phyloP scores from a whole-genome alignment of 2,329 filamentous ascomycete species.

The Dichotomopilus funicola region DNA sequence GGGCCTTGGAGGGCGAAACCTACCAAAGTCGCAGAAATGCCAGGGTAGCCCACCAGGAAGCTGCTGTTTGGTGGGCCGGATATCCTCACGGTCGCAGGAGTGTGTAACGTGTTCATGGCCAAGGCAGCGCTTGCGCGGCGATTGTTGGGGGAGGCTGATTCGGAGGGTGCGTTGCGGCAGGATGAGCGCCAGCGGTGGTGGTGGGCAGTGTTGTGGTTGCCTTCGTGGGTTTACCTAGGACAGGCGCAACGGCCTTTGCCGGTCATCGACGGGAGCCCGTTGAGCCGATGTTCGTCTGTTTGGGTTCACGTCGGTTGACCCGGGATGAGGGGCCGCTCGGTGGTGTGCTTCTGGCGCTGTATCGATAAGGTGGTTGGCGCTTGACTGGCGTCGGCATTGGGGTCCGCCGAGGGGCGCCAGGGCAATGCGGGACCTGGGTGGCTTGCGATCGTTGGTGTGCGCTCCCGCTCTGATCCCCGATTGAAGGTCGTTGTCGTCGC shows the following conservation, averaged over 20 bases:
- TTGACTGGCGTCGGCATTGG: conserved; percentile 10
- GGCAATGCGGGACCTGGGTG: background rate
- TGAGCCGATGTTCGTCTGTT: conserved; percentile 18
- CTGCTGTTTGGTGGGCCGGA: conserved; percentile 95
- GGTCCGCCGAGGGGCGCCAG: background rate
- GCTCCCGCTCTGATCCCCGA: background rate
- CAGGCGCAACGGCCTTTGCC: conserved; percentile 16
- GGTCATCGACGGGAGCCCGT: conserved; percentile 23
- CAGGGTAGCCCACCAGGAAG: conserved; percentile 93
- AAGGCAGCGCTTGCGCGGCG: conserved; percentile 16
- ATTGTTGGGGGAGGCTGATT: background rate
- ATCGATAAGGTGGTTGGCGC: conserved; percentile 18
- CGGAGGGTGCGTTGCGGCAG: conserved; percentile 1
- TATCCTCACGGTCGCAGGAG: conserved; percentile 67
- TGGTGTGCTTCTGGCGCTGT: conserved; percentile 15
- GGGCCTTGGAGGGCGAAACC: conserved; percentile 34
- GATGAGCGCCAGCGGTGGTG: background rate
- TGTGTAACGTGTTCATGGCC: conserved; percentile 24
- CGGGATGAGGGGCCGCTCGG: conserved; percentile 9
- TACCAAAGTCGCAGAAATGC: conserved; percentile 95
- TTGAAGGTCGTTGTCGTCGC: conserved; percentile 1
- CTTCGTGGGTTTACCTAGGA: background rate
- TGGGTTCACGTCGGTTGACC: conserved; percentile 17
- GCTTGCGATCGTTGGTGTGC: background rate
- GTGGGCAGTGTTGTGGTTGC: conserved; percentile 8